A percentile compares a stretch with the other conserved stretches of the same genome.
phyloP scores from a whole-genome alignment of 1,284 basidiomycete species.

The Trichosporon ovoides region DNA sequence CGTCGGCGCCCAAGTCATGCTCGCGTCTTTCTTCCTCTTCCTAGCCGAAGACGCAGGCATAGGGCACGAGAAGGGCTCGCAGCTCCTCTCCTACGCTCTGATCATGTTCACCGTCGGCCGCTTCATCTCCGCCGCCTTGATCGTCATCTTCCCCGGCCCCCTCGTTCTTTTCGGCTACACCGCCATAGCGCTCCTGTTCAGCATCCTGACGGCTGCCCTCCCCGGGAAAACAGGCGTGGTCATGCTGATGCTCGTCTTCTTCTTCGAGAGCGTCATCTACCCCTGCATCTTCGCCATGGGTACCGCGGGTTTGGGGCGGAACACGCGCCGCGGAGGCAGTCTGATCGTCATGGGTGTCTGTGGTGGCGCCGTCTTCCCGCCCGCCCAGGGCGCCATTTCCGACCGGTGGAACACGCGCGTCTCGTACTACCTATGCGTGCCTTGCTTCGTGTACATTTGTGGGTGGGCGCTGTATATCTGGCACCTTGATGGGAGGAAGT shows the following conservation, averaged over 20 bases:
- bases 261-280: constrained; percentile 65
- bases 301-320: constrained; percentile 63
- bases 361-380: constrained; percentile 70
- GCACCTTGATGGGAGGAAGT: constrained; percentile 41
- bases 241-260: constrained; percentile 65
- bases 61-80: constrained; percentile 55
- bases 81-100: constrained; percentile 66
- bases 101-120: constrained; percentile 66
- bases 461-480: constrained; percentile 43
- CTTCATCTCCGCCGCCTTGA: constrained; percentile 59
- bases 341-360: constrained; percentile 64
- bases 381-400: constrained; percentile 63
- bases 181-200: constrained; percentile 55
- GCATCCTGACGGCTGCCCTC: constrained; percentile 55
- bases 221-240: constrained; percentile 58
- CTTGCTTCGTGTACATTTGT: constrained; percentile 46
- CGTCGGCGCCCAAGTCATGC: constrained; percentile 66
- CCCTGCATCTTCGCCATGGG: constrained; percentile 57
- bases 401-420: constrained; percentile 50
- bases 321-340: constrained; percentile 65
- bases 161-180: constrained; percentile 59
- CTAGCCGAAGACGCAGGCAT: constrained; percentile 61
- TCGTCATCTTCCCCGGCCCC: constrained; percentile 61
- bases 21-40: constrained; percentile 68
- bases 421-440: constrained; percentile 46